phyloP scores from a whole-genome alignment of 768 basidiomycete genomes.

The Panaeolus papilionaceus region DNA sequence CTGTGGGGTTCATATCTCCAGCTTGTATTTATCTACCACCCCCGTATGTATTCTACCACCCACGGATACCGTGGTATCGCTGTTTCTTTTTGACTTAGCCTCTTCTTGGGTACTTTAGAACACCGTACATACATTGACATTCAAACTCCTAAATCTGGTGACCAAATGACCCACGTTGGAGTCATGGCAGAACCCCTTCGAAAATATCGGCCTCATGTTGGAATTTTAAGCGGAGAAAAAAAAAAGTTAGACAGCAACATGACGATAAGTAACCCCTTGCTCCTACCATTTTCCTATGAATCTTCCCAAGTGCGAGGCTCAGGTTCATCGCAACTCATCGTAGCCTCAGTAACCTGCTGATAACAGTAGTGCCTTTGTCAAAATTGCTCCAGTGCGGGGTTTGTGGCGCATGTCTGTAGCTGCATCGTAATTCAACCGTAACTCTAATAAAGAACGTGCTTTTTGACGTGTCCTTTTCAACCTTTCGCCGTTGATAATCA shows the following conservation, averaged over 20 bases:
- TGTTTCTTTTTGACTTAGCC: background rate
- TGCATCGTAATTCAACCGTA: slow-evolving; percentile 5
- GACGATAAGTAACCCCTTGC: background rate
- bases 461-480: background rate
- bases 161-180: slow-evolving; percentile 1
- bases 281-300: background rate
- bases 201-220: slow-evolving; percentile 1
- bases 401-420: background rate
- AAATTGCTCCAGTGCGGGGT: slow-evolving; percentile 11
- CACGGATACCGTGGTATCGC: slow-evolving; percentile 11
- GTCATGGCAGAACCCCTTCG: background rate
- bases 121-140: background rate
- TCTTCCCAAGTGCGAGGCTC: slow-evolving; percentile 14
- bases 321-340: background rate
- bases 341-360: background rate
- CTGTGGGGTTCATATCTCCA: background rate
- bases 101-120: background rate
- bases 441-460: background rate
- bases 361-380: slow-evolving; percentile 8
- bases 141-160: slow-evolving; percentile 14
- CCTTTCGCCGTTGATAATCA: background rate
- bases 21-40: background rate
- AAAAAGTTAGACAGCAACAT: background rate
- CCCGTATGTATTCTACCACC: slow-evolving; percentile 1
- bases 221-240: slow-evolving; percentile 8